Conservation (phyloP, 352 stramenopile genomes). For the Pythium grandisporangium region DNA sequence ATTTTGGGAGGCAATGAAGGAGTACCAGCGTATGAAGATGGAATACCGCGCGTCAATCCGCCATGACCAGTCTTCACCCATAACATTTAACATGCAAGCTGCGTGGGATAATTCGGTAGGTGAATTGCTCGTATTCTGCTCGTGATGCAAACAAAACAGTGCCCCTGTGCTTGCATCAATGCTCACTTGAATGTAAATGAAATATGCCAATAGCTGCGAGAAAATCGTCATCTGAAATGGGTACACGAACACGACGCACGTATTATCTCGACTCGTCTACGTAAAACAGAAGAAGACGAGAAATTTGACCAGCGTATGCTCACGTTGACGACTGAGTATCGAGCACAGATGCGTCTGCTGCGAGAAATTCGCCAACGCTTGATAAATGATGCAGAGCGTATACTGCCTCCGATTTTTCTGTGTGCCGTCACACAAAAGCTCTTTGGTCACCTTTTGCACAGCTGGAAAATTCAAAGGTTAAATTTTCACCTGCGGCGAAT, state of each 20-base stretch:
- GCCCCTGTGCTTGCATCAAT: too few species aligned
- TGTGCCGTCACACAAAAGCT: conserved; percentile 34
- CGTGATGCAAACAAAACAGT: neutral
- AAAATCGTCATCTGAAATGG: conserved; percentile 33
- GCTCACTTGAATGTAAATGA: too few species aligned
- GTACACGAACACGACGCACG: conserved; percentile 23
- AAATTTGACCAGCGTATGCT: conserved; percentile 30
- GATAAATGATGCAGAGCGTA: conserved; percentile 20
- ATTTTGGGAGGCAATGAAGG: conserved; percentile 37
- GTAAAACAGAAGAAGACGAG: conserved; percentile 38
- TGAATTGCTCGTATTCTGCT: neutral
- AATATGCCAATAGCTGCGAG: conserved; percentile 33
- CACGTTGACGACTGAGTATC: conserved; percentile 34
- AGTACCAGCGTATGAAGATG: conserved; percentile 31
- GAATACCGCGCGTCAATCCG: conserved; percentile 18
- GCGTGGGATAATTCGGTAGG: conserved; percentile 38
- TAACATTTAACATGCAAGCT: conserved; percentile 51
- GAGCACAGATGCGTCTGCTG: conserved; percentile 29
- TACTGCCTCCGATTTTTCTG: conserved; percentile 37
- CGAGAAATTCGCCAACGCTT: conserved; percentile 25
- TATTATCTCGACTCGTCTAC: conserved; percentile 14
- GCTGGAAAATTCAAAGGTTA: conserved; percentile 29
- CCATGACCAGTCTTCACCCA: conserved; percentile 22
- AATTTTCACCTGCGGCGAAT: conserved; percentile 26
- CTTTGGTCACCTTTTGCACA: conserved; percentile 15